These are phyloP conservation scores for Trichoderma parareesei DNA, from an alignment of 495 filamentous ascomycete genomes.

Conservation along the genomic window DNA sequence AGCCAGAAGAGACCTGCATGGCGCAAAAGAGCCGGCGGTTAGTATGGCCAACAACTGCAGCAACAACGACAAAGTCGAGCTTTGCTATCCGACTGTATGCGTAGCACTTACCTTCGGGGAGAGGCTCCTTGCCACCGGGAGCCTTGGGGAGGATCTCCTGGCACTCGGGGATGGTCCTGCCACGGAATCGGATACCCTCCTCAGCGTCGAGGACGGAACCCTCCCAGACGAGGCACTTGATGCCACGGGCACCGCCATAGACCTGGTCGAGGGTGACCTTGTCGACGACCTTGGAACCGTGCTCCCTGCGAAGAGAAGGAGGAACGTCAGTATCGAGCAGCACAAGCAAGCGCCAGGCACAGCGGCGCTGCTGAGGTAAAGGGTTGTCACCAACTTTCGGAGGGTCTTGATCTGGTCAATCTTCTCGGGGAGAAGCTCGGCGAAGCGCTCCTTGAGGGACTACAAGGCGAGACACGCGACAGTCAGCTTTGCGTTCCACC, in stretches of 20 bases:
- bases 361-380: neutral
- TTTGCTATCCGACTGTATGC: neutral
- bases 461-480: constrained; percentile 23
- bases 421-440: constrained; percentile 87
- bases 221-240: constrained; percentile 98
- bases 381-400: constrained; percentile 59
- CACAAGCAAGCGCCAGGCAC: constrained; percentile 15
- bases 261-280: constrained; percentile 99
- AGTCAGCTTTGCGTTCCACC: neutral
- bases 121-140: constrained; percentile 87
- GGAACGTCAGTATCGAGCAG: neutral
- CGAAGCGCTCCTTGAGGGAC: constrained; percentile 98
- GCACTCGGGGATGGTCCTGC: constrained; percentile 97
- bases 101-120: constrained; percentile 68
- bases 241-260: constrained; percentile 97
- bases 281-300: constrained; percentile 88
- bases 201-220: constrained; percentile 96
- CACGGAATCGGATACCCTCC: constrained; percentile 98
- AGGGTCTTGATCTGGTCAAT: constrained; percentile 99
- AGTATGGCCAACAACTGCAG: neutral
- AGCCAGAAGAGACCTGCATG: constrained; percentile 94
- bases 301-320: constrained; percentile 51
- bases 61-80: too few species aligned
- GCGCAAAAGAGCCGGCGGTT: neutral
- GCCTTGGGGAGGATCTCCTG: constrained; percentile 95